Base-by-base conservation (phyloP, 371 early-diverging fungal species). In the Globomyces sp. region DNA sequence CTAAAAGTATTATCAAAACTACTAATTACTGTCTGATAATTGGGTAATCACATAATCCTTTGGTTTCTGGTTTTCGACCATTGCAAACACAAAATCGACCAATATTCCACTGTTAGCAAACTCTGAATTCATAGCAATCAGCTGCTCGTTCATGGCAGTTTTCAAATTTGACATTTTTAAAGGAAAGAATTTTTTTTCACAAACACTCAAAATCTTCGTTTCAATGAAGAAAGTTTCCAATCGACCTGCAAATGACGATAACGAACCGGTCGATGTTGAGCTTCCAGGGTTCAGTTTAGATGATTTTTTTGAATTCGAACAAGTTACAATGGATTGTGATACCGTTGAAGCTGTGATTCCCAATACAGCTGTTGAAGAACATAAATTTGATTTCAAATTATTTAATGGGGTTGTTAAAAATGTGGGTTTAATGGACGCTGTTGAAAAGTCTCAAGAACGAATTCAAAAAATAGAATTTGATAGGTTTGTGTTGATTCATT, bases 51-150 rank as follows among this genome's bases (percentile, higher is more conserved):
- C 41, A 49, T 60, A 60, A 60, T 60, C 61, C 37, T 50, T 60
- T 60, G 61, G 61, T 60, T 60, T 60, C 61, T 60, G 61, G 34
- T 60, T 60, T 44, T 60, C 61, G 34, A 60, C 61, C 61, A 60
- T 60, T 8, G 44, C 61, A 34, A 49, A 37, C 4, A 60, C 61
- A 60, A 60, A 60, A 24, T 60, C 61, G 13, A 60, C 34, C 41
- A 60, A 44, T 44, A 60, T 60, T 9, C 44, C 61, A 11, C 40
- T 39, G 41, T 60, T 44, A 10, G 41, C 61, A 60, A 60, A 60
- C 39, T 60, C 61, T 55, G 55, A 55, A 55, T 55, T 55, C 13
- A 55, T 9, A 9, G 36, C 40, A 1, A 36, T 36, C n/a, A 55
- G 44, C 41, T 60, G 36, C 43, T 5, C 37, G 50, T 60, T 60